Evolutionary conservation across 73 alveolate genomes (phyloP).

Genomic region (Uronychia setigera): DNA sequence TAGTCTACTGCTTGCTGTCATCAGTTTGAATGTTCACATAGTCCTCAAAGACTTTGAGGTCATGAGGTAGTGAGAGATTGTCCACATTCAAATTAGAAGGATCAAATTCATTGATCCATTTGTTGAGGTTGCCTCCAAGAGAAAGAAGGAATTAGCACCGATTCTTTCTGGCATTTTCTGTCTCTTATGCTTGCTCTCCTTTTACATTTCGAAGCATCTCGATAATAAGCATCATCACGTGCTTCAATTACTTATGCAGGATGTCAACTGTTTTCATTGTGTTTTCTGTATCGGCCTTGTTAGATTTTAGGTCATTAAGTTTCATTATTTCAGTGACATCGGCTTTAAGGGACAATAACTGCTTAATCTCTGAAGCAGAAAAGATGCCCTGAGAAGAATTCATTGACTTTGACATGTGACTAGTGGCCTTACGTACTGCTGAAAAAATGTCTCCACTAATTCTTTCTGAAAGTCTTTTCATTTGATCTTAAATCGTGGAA

Average conservation of each 20-base stretch:
- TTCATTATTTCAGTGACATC: conserved; percentile 23
- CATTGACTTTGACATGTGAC: conserved; percentile 29
- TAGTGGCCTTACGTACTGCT: conserved; percentile 60
- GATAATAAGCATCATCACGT: conserved; percentile 19
- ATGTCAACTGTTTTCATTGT: conserved; percentile 29
- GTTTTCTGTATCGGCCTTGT: conserved; percentile 23
- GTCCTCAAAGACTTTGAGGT: conserved; percentile 6
- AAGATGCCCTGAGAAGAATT: background rate
- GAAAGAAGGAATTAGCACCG: background rate
- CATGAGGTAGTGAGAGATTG: background rate
- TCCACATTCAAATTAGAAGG: conserved; percentile 4
- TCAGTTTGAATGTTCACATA: background rate
- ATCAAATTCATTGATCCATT: conserved; percentile 6
- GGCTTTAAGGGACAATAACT: conserved; percentile 7
- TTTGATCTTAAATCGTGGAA: background rate
- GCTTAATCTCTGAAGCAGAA: conserved; percentile 8
- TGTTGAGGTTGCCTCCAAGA: background rate
- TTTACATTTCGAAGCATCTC: conserved; percentile 13
- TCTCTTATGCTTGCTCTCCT: background rate
- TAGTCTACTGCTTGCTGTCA: background rate
- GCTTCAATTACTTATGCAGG: conserved; percentile 39
- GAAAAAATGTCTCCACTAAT: conserved; percentile 43
- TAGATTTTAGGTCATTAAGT: conserved; percentile 20
- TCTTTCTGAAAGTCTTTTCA: conserved; percentile 9
- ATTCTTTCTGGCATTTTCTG: background rate